Percentiles rank a stretch among this genome's conserved stretches.
These are phyloP conservation scores for Mycena pura DNA, from an alignment of 768 basidiomycete genomes.

Conservation along the genomic window DNA sequence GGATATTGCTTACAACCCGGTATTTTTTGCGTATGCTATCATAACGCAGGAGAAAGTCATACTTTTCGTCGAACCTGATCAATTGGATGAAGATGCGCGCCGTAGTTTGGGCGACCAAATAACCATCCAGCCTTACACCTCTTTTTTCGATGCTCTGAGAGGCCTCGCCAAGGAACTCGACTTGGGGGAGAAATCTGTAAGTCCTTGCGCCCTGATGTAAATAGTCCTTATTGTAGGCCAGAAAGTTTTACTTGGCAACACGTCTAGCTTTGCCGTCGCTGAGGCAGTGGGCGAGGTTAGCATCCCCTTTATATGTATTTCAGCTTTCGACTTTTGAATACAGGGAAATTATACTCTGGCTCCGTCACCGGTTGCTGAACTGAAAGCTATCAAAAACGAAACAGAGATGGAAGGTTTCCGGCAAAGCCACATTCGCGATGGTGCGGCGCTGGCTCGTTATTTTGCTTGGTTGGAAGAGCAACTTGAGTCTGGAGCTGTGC, in stretches of 20 bases:
- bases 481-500: slow-evolving; percentile 60
- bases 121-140: slow-evolving; percentile 72
- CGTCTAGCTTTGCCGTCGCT: slow-evolving; percentile 81
- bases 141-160: slow-evolving; percentile 70
- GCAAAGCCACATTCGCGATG: slow-evolving; percentile 87
- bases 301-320: slow-evolving; percentile 11
- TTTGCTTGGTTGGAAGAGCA: slow-evolving; percentile 95
- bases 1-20: slow-evolving; percentile 89
- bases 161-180: slow-evolving; percentile 46
- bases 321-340: too few relatives aligned
- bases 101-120: slow-evolving; percentile 64
- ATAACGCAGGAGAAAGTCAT: slow-evolving; percentile 63
- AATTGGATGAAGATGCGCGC: slow-evolving; percentile 50
- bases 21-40: slow-evolving; percentile 93
- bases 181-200: slow-evolving; percentile 41
- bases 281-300: slow-evolving; percentile 76
- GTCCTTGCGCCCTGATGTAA: slow-evolving; percentile 6
- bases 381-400: slow-evolving; percentile 82
- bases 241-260: slow-evolving; percentile 80
- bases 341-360: slow-evolving; percentile 65
- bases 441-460: slow-evolving; percentile 85
- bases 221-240: slow-evolving; percentile 32
- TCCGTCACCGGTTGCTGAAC: slow-evolving; percentile 77
- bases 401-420: slow-evolving; percentile 91
- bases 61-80: slow-evolving; percentile 72